Evolutionary conservation across 2,329 filamentous ascomycete genomes (phyloP), one percentile per base, ranked within the genome.

Genomic region (Scedosporium aurantiacum): DNA sequence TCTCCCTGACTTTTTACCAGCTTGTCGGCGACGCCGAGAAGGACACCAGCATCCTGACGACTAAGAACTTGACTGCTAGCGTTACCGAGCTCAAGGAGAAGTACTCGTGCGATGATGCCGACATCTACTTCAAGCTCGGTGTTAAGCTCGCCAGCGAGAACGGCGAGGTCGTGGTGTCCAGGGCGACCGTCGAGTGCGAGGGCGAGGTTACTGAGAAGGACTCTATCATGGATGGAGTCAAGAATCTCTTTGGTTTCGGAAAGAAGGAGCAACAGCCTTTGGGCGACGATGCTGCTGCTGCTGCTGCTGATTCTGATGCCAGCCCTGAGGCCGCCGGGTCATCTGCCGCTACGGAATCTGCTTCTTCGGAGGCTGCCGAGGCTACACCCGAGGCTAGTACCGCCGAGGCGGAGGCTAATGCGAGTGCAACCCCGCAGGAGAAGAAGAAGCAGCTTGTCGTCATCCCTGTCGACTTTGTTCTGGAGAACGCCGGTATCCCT

Each of bases 211-310:
- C 75, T 7, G 85, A 86, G 73, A 90, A 91, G 72, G 90, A 89
- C 65, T 86, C 88, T 59, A 83, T 97, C 57, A 89, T 97, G 57
- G 93, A 96, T 69, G 92, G 91, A 52, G 90, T 97, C 66, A 99
- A 99, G 80, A 95, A 92, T 65, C 83, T 97, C 64, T 95, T 99
- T 70, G 94, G 94, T 5, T 92, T 97, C 70, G 94, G 93, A 27
- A 89, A 89, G 69, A 96, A 96, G 75, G 88, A 89, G 37, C 89
- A 93, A 61, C 89, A 96, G 74, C 79, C 81, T 4, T 71, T 96
- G 40, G 79, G 77, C 23, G 83, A 81, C 60, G 78, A 72, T n/a
- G 69, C 68, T 6, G 72, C 70, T 18, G 69, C 69, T 3, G 73
- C 76, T 16, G 65, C 65, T 41, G 43, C 43, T 18, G 50, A 16